Evolutionary conservation across 2,329 filamentous ascomycete species (phyloP), one percentile per base, ranked within the genome.

Genomic region (Diatrype stigma): DNA sequence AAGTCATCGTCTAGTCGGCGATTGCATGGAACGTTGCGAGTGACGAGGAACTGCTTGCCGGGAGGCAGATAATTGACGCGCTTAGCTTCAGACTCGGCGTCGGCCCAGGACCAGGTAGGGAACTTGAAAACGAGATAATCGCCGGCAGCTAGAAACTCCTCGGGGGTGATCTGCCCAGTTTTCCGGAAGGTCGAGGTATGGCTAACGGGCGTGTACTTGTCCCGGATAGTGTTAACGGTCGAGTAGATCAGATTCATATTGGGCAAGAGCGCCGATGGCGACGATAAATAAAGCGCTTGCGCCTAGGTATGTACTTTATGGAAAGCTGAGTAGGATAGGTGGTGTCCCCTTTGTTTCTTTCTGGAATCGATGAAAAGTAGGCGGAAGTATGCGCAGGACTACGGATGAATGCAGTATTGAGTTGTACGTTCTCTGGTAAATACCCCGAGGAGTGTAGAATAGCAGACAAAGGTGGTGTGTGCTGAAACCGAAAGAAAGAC

Each of bases 91-190:
- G 85, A 84, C 50, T 93, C 89, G 59, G 93, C 92, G 63, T 94
- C 90, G 58, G 88, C 85, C 94, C 94, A 99, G 46, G 90, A 88
- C 94, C 94, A 99, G 52, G 93, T 96, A 8, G 93, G 94, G 73
- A 99, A 99, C 77, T 96, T 97, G 84, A 95, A 96, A 65, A 96
- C 92, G 35, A 99, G 85, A 70, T 97, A 99, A 75, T 99, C 94
- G 62, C 94, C 94, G 3, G 94, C 94, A 3, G 89, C 87, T 47
- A 96, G 80, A 71, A 99, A 99, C 78, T 99, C 94, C 66, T 96
- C 93, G 17, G 93, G 93, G 0, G 93, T 97, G 72, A 99, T 94
- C 75, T 97, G 89, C 59, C 94, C 94, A 4, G 92, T 96, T 63
- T 84, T 81, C 62, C 93, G 89, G 73, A 99, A 99, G 58, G 90